Percentiles rank a stretch among this genome's conserved stretches.
Evolutionary conservation across 2,329 filamentous ascomycete species (phyloP).

Genomic region (Acrocalymma vagum): DNA sequence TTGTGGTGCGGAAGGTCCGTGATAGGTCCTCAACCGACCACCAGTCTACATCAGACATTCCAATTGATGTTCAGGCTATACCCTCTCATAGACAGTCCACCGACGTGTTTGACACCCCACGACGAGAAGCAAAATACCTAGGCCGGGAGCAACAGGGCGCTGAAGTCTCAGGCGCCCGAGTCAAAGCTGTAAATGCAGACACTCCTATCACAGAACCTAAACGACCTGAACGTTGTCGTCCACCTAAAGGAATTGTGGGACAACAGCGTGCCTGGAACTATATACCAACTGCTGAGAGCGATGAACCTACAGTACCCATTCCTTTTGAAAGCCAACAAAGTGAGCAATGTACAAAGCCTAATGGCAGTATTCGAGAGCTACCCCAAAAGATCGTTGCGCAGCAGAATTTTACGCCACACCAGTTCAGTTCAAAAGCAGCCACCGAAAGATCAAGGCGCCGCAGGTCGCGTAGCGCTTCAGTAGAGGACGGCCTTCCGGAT

Average conservation of each 20-base stretch:
- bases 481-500: constrained; percentile 13
- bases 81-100: constrained; percentile 16
- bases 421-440: background rate
- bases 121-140: constrained; percentile 11
- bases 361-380: constrained; percentile 30
- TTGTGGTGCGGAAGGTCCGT: constrained; percentile 12
- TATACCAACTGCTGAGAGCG: constrained; percentile 26
- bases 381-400: constrained; percentile 17
- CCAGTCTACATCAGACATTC: background rate
- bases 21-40: constrained; percentile 1
- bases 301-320: constrained; percentile 15
- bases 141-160: constrained; percentile 5
- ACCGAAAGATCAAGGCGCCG: constrained; percentile 10
- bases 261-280: constrained; percentile 16
- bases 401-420: constrained; percentile 2
- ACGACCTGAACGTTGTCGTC: background rate
- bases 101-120: constrained; percentile 17
- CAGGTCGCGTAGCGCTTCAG: constrained; percentile 18
- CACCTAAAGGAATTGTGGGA: constrained; percentile 24
- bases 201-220: constrained; percentile 9
- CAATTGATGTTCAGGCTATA: constrained; percentile 9
- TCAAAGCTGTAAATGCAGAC: constrained; percentile 3
- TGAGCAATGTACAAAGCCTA: constrained; percentile 19
- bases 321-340: constrained; percentile 3
- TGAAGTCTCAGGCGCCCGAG: constrained; percentile 4